Base-by-base conservation (phyloP, 2,329 filamentous ascomycete genomes). In the Bipolaris cookei region DNA sequence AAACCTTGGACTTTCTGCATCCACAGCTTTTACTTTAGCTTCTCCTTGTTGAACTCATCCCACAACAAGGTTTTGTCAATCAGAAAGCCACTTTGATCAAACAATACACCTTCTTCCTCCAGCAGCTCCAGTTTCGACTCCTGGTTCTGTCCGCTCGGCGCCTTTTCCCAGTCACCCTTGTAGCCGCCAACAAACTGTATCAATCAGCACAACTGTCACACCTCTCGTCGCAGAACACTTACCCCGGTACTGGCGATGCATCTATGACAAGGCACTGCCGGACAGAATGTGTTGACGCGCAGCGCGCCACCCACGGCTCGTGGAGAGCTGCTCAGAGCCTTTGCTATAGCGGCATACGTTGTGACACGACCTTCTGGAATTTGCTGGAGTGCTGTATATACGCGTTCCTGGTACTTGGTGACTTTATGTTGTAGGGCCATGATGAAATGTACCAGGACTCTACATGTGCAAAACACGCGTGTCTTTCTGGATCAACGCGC, bases 301-400 rank as follows among this genome's bases (percentile, higher is more conserved):
- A 96, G 81, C 1, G 90, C 90, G 57, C 90, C 91, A 14, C 91
- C 91, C 4, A 95, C 86, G 0, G 91, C 91, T 39, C 91, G 83
- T 1, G 91, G 89, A 3, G 89, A 91, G 20, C 90, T 91, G 10
- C 80, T 75, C 14, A 94, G 82, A 56, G 89, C 84, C 7, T 81
- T 81, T 0, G 92, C 86, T 51, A 96, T 80, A 1, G 88, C 81
- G 3, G 85, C 88, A 77, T 97, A 96, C 0, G 91, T 94, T 0
- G 90, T 91, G 69, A 92, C 89, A 51, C 82, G 81, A 30, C 92
- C 92, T 14, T 78, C 76, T 0, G 92, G 92, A 58, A 96, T 90
- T 70, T 92, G 90, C 70, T 89, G 88, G 3, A 96, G 85, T 4
- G 89, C 82, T 1, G 83, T 78, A 79, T 92, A 94, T 60, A 96